Evolutionary conservation across 768 basidiomycete genomes (phyloP).

Genomic region (Boletus vermiculosoides): DNA sequence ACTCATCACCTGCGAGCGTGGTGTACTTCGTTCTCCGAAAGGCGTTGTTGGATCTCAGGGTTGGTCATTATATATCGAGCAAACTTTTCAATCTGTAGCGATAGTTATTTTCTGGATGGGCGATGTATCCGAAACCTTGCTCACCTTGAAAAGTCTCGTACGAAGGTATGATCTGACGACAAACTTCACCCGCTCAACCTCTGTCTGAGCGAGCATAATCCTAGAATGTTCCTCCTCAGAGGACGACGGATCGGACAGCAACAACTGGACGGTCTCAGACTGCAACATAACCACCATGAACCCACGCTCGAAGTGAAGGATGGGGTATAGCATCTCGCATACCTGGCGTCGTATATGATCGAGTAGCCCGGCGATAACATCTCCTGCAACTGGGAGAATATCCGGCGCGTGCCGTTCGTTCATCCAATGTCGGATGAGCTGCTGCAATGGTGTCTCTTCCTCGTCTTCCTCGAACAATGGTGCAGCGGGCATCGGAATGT

Average conservation of each 20-base stretch:
- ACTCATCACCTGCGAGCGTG: conserved; percentile 67
- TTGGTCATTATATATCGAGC: conserved; percentile 75
- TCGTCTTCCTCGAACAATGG: conserved; percentile 34
- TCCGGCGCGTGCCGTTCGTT: conserved; percentile 84
- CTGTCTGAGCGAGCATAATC: conserved; percentile 91
- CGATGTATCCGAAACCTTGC: not conserved
- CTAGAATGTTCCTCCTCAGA: conserved; percentile 93
- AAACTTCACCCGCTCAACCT: conserved; percentile 92
- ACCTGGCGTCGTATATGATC: conserved; percentile 86
- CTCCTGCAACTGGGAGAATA: conserved; percentile 70
- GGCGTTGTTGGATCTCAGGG: conserved; percentile 67
- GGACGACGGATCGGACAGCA: conserved; percentile 78
- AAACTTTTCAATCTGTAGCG: conserved; percentile 77
- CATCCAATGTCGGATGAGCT: conserved; percentile 80
- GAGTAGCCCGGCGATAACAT: conserved; percentile 59
- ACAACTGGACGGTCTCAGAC: conserved; percentile 74
- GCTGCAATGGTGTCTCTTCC: conserved; percentile 60
- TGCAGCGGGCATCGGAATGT: conserved; percentile 29
- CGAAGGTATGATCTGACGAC: conserved; percentile 87
- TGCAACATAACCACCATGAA: conserved; percentile 30
- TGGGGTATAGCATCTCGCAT: conserved; percentile 25
- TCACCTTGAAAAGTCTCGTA: conserved; percentile 81
- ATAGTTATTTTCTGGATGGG: not conserved
- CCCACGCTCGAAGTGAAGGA: not conserved
- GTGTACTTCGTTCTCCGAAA: conserved; percentile 81